Evolutionary conservation across 257 asterid species (phyloP), one percentile per base, ranked within the genome.

Genomic region (Striga asiatica): DNA sequence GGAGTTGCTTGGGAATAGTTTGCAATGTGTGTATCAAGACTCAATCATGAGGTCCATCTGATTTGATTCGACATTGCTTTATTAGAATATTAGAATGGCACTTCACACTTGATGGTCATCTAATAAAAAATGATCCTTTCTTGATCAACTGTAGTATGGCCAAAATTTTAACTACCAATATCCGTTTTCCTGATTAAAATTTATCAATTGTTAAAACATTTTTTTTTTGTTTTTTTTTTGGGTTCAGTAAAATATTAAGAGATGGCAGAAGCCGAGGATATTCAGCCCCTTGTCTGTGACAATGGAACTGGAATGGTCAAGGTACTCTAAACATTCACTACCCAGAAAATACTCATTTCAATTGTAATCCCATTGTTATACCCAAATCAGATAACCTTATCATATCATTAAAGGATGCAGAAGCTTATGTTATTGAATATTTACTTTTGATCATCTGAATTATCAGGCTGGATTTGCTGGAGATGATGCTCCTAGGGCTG

Each of bases 241-340:
- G n/a, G n/a, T 55, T 37, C 58, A 67, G 72, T 38, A 21, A 17
- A n/a, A 38, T 22, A 43, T 42, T 68, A 58, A 64, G 68, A 49
- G 24, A 75, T 75, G 81, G 81, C 81, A 39, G 81, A 76, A 1
- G 75, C 68, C 0, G 78, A 76, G 71, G 78, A 76, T 61, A 71
- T 76, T 49, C 81, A 71, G 65, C 81, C 81, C 66, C 78, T 76
- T 50, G 81, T 76, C 25, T 76, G 81, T 28, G 81, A 76, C 73
- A 76, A 76, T 76, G 81, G 81, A 65, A 76, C 81, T 7, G 81
- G 81, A 76, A 76, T 76, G 81, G 81, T 76, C 66, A 76, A 76
- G 81, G 81, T 76, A 65, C 54, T 50, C 31, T 37, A n/a, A 23
- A 7, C 6, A 32, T 60, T 25, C 60, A 38, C 13, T 6, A 22